Percentiles rank a stretch among this genome's conserved stretches.
phyloP scores from a whole-genome alignment of 371 early-diverging fungal genomes.

The Basidiobolus meristosporus region DNA sequence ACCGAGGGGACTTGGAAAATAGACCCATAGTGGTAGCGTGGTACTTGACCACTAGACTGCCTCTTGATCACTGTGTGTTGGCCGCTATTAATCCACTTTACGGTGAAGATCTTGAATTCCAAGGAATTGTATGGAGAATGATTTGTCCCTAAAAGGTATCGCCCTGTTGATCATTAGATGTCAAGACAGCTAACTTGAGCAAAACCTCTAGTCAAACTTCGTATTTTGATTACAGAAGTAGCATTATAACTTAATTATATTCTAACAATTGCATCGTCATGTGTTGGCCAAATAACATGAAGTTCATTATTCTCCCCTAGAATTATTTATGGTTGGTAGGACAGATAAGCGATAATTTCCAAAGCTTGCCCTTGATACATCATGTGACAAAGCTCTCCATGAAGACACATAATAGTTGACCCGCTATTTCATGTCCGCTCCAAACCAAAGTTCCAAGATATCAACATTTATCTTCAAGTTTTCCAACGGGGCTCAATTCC shows the following conservation, averaged over 20 bases:
- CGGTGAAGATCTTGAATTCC: constrained; percentile 20
- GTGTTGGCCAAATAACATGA: too few relatives aligned
- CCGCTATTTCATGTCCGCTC: constrained; percentile 54
- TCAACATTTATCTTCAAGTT: too few relatives aligned
- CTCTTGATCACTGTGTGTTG: constrained; percentile 18
- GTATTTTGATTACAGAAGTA: too few relatives aligned
- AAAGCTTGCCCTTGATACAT: constrained; percentile 47
- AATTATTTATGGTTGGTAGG: constrained; percentile 9
- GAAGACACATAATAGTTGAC: constrained; percentile 33
- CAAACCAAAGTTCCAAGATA: constrained; percentile 24
- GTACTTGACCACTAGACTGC: constrained; percentile 22
- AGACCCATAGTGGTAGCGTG: constrained; percentile 23
- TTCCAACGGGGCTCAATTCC: too few relatives aligned
- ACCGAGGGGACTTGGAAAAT: constrained; percentile 15
- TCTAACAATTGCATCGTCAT: too few relatives aligned
- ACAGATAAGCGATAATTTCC: constrained; percentile 52
- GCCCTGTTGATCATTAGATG: too few relatives aligned
- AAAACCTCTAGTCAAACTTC: too few relatives aligned
- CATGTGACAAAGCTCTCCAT: constrained; percentile 25
- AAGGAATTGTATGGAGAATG: constrained; percentile 25
- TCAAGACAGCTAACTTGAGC: too few relatives aligned
- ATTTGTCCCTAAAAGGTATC: constrained; percentile 13
- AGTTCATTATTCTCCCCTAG: too few relatives aligned
- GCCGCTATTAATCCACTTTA: constrained; percentile 16
- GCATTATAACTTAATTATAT: too few relatives aligned